Evolutionary conservation across 148 eudicot species (phyloP), one percentile per base, ranked within the genome.

Genomic region (Rhododendron ovatum): DNA sequence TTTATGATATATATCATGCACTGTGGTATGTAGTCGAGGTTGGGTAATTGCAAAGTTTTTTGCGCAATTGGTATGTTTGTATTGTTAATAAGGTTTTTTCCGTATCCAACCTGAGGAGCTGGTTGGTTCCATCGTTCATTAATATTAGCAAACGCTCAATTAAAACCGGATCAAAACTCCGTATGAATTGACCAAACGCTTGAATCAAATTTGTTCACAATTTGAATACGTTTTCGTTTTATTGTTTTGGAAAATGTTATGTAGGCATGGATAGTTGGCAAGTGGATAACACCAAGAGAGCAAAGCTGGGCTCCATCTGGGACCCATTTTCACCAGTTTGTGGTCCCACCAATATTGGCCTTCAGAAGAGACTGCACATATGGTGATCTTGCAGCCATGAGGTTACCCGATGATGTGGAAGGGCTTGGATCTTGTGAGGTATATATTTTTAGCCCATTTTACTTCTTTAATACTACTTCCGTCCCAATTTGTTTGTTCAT

Each of bases 301-400:
- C 96, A 94, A 88, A 91, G 90, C 18, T 94, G 95, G 96, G 96
- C 96, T 57, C 96, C 96, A 57, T 1, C 85, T 10, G 95, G 95
- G 37, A 79, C 96, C 10, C 95, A 94, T 83, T 94, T 94, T 47
- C 96, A 94, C 85, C 96, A 94, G 87, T 94, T 94, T 88, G 96
- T 93, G 77, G 95, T 94, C 14, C 96, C 96, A 84, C 96, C 96
- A 12, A 92, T 94, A 81, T 87, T 90, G 83, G 65, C 88, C 41
- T 90, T 94, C 75, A 87, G 96, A 85, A 84, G 92, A 81, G 94
- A 94, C 85, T 94, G 95, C 83, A 94, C 93, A 1, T 94, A 94
- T 86, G 92, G 94, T 83, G 94, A 93, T 87, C 93, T 93, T 82
- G 96, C 96, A 28, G 96, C 96, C 87, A 94, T 93, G 96, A 93